phyloP scores from a whole-genome alignment of 1,139 yeast species.

The Torulaspora globosa region DNA sequence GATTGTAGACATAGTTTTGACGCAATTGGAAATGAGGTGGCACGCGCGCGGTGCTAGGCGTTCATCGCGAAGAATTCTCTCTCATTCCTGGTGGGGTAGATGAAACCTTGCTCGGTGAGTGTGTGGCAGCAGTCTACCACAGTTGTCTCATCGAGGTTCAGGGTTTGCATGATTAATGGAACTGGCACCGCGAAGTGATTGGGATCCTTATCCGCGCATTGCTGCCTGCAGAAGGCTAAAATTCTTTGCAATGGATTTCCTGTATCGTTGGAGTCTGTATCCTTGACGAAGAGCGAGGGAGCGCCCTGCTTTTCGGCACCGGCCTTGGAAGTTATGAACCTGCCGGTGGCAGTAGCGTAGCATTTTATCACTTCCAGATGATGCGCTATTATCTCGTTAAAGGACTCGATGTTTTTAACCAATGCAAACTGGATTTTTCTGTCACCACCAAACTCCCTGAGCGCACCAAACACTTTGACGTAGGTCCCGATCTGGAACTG shows the following conservation, averaged over 20 bases:
- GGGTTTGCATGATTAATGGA: constrained; percentile 53
- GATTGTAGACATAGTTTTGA: not conserved
- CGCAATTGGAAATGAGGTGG: not conserved
- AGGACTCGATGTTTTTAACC: constrained; percentile 58
- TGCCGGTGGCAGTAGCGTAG: constrained; percentile 46
- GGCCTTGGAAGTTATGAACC: constrained; percentile 19
- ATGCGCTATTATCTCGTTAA: constrained; percentile 74
- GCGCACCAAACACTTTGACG: constrained; percentile 66
- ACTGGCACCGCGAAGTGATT: constrained; percentile 75
- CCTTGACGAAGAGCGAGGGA: constrained; percentile 47
- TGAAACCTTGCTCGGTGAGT: constrained; percentile 60
- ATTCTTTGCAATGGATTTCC: constrained; percentile 42
- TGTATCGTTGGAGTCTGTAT: constrained; percentile 37
- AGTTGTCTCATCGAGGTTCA: constrained; percentile 48
- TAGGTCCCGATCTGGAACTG: constrained; percentile 46
- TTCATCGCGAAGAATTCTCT: constrained; percentile 50
- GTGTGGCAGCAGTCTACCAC: constrained; percentile 49
- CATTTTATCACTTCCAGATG: constrained; percentile 65
- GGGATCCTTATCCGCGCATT: constrained; percentile 42
- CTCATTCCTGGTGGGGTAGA: constrained; percentile 67
- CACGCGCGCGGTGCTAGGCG: not conserved
- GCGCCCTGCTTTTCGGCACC: constrained; percentile 19
- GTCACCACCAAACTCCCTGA: constrained; percentile 66
- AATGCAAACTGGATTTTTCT: constrained; percentile 63
- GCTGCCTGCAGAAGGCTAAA: constrained; percentile 49